These are phyloP conservation scores for Brassica carinata DNA, from an alignment of 345 rosid species.

Conservation along the genomic window DNA sequence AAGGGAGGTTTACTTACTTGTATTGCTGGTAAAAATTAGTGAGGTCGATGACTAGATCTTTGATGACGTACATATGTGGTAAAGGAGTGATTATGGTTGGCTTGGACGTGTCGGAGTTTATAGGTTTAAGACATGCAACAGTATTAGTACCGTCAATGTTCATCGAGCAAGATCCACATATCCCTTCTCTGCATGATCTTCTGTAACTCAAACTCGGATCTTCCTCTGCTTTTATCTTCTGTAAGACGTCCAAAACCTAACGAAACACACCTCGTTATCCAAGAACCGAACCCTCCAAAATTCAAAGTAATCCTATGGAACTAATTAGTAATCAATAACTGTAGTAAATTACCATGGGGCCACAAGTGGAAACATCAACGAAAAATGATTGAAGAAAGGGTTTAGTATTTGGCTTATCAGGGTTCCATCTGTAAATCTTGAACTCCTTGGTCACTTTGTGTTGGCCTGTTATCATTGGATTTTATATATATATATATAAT, in stretches of 20 bases:
- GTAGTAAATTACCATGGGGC: conserved; percentile 49
- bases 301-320: not conserved
- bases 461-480: conserved; percentile 20
- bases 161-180: conserved; percentile 77
- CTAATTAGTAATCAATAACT: not conserved
- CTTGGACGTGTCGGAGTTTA: conserved; percentile 48
- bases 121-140: conserved; percentile 67
- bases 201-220: conserved; percentile 61
- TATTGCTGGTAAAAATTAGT: conserved; percentile 68
- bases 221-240: conserved; percentile 70
- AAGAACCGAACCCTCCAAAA: not conserved
- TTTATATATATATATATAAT: not conserved
- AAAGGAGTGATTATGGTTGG: conserved; percentile 60
- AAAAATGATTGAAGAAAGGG: conserved; percentile 64
- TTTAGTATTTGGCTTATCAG: conserved; percentile 52
- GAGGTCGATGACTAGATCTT: conserved; percentile 68
- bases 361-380: conserved; percentile 59
- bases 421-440: conserved; percentile 64
- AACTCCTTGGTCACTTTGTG: conserved; percentile 48
- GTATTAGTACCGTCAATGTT: conserved; percentile 70
- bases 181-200: conserved; percentile 78
- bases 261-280: not conserved
- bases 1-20: conserved; percentile 41
- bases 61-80: conserved; percentile 71
- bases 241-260: conserved; percentile 69